phyloP scores from a whole-genome alignment of 176 grass and related monocot species.

The Musa acuminata region DNA sequence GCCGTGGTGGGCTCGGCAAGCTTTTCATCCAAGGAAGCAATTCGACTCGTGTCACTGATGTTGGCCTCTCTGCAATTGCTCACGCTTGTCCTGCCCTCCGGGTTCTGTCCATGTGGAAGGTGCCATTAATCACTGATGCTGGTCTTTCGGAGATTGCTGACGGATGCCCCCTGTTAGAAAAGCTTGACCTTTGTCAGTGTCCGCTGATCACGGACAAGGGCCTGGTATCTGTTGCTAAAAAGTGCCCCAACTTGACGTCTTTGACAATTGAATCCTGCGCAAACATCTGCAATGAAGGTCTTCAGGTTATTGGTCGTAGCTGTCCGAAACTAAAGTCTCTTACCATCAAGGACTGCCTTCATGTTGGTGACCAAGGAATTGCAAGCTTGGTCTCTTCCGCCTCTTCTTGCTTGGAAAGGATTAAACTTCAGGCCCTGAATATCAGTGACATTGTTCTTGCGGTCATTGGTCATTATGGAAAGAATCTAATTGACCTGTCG shows the following conservation, averaged over 20 bases:
- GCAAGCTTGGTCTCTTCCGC: slow-evolving; percentile 54
- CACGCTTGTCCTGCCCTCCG: slow-evolving; percentile 51
- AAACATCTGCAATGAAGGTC: slow-evolving; percentile 52
- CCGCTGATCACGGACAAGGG: slow-evolving; percentile 79
- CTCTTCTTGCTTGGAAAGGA: slow-evolving; percentile 38
- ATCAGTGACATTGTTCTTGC: slow-evolving; percentile 71
- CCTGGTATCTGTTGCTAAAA: slow-evolving; percentile 34
- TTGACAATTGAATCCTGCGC: slow-evolving; percentile 50
- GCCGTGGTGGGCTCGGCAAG: slow-evolving; percentile 41
- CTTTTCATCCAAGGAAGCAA: slow-evolving; percentile 60
- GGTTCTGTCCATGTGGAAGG: slow-evolving; percentile 55
- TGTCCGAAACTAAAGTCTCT: slow-evolving; percentile 57
- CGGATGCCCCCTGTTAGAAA: slow-evolving; percentile 56
- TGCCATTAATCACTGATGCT: slow-evolving; percentile 48
- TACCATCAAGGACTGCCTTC: slow-evolving; percentile 64
- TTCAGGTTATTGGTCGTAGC: slow-evolving; percentile 45
- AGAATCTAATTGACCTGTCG: slow-evolving; percentile 52
- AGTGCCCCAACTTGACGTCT: slow-evolving; percentile 49
- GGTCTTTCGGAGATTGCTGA: slow-evolving; percentile 63
- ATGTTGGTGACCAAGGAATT: slow-evolving; percentile 69
- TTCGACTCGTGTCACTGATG: slow-evolving; percentile 59
- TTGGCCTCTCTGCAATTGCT: slow-evolving; percentile 49
- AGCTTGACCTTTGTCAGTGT: slow-evolving; percentile 58
- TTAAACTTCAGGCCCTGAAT: slow-evolving; percentile 68
- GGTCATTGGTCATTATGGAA: slow-evolving; percentile 73